Evolutionary conservation across 805 yeast genomes (phyloP).

Genomic region (Metschnikowia vanudenii): DNA sequence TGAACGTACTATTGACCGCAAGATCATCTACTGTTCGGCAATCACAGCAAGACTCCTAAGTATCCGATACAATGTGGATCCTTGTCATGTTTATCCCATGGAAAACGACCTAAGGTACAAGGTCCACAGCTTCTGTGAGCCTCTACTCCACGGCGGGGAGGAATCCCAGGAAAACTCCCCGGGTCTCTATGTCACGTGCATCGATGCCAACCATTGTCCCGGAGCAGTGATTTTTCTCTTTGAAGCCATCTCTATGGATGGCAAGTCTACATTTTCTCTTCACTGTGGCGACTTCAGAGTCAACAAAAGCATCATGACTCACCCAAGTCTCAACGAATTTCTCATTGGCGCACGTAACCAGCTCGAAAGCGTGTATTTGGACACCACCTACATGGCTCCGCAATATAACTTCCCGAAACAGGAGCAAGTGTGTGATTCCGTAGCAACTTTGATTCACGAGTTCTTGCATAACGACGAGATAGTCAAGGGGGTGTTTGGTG

Average conservation of each 20-base stretch:
- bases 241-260: constrained; percentile 39
- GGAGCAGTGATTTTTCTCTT: constrained; percentile 85
- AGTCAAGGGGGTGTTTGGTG: constrained; percentile 34
- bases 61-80: constrained; percentile 54
- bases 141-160: constrained; percentile 19
- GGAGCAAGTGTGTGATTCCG: constrained; percentile 56
- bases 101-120: constrained; percentile 42
- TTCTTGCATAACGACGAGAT: constrained; percentile 29
- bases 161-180: constrained; percentile 18
- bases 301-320: constrained; percentile 46
- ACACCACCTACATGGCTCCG: constrained; percentile 86
- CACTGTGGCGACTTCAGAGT: constrained; percentile 97
- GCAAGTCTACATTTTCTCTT: constrained; percentile 38
- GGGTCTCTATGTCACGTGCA: constrained; percentile 52
- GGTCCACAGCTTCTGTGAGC: constrained; percentile 18
- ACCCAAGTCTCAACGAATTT: constrained; percentile 30
- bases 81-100: constrained; percentile 42
- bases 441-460: constrained; percentile 51
- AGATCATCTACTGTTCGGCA: constrained; percentile 68
- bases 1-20: constrained; percentile 45
- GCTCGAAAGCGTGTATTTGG: constrained; percentile 71
- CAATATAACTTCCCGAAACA: constrained; percentile 77
- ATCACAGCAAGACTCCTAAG: constrained; percentile 62
- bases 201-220: constrained; percentile 96
- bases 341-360: constrained; percentile 13